phyloP scores from a whole-genome alignment of 1,284 basidiomycete genomes.

The Grifola frondosa region DNA sequence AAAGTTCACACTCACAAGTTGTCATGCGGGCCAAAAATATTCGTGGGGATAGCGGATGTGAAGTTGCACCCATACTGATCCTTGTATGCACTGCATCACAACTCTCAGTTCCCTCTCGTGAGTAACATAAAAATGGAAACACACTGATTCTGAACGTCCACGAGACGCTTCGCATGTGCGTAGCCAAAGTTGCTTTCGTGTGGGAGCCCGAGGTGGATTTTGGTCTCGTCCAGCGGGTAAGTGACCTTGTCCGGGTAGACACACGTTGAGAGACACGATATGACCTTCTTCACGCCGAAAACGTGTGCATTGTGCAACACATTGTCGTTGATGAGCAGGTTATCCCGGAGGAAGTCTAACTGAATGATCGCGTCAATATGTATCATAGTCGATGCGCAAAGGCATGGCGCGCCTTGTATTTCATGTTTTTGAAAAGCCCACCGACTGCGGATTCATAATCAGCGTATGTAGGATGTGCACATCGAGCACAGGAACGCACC shows the following conservation, averaged over 20 bases:
- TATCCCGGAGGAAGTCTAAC: constrained; percentile 87
- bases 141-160: constrained; percentile 90
- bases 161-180: constrained; percentile 89
- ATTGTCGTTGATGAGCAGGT: constrained; percentile 89
- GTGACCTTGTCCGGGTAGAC: constrained; percentile 86
- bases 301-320: constrained; percentile 75
- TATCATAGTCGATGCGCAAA: constrained; percentile 1
- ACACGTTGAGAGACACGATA: constrained; percentile 86
- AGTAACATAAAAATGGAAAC: constrained; percentile 24
- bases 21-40: constrained; percentile 84
- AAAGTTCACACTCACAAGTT: constrained; percentile 56
- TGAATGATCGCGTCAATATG: constrained; percentile 28
- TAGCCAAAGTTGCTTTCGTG: constrained; percentile 92
- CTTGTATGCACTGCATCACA: constrained; percentile 72
- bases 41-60: constrained; percentile 90
- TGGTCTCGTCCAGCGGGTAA: constrained; percentile 88
- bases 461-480: constrained; percentile 3
- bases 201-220: constrained; percentile 85
- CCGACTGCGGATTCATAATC: constrained; percentile 55
- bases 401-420: constrained; percentile 63
- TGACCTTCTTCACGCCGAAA: constrained; percentile 65
- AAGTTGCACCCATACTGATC: constrained; percentile 89
- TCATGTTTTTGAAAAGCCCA: constrained; percentile 90
- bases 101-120: background rate
- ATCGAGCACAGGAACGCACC: constrained; percentile 46